Conservation (phyloP, 306 rosid species). For the Castanea mollissima region DNA sequence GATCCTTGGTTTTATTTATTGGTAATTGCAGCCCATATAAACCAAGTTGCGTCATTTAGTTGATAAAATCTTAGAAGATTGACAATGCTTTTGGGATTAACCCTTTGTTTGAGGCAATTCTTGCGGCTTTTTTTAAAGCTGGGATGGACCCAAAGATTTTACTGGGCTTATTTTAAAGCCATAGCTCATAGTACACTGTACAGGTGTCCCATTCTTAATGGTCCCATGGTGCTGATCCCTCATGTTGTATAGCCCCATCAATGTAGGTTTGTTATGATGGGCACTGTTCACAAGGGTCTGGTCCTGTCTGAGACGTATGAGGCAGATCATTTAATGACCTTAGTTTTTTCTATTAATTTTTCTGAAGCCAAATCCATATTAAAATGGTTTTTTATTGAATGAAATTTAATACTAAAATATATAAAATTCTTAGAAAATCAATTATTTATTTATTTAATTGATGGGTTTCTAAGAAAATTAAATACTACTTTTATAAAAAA, state of each 20-base stretch:
- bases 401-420: too few species aligned
- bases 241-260: not conserved
- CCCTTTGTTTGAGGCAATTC: not conserved
- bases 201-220: constrained; percentile 14
- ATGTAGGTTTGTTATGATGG: constrained; percentile 23
- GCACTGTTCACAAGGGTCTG: constrained; percentile 14
- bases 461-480: too few species aligned
- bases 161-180: not conserved
- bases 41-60: constrained; percentile 22
- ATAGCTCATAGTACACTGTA: not conserved
- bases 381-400: not conserved
- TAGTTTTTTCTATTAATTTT: not conserved
- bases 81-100: too few species aligned
- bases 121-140: not conserved
- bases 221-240: constrained; percentile 14
- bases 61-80: constrained; percentile 10
- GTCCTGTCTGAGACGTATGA: constrained; percentile 10
- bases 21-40: not conserved
- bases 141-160: not conserved
- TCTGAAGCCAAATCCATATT: not conserved
- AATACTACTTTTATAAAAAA: too few species aligned
- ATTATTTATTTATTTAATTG: too few species aligned
- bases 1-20: not conserved
- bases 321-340: constrained; percentile 10
- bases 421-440: too few species aligned